Conservation (phyloP, 2,329 filamentous ascomycete species). For the Bertia moriformis region DNA sequence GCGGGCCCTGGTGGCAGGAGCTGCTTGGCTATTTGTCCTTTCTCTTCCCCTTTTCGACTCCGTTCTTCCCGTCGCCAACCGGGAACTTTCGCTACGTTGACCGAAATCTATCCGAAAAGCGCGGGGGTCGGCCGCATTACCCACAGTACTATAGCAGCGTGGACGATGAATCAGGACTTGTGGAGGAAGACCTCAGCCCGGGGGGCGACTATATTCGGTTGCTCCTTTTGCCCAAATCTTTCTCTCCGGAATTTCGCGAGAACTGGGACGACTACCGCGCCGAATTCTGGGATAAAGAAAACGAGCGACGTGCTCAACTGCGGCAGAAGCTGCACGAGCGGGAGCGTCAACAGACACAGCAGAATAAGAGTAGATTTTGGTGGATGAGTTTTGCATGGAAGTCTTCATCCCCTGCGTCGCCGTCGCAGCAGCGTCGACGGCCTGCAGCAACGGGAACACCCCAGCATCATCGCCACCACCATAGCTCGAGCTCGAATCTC, state of each 20-base stretch:
- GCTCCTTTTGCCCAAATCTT: constrained; percentile 48
- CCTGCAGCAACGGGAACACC: neutral
- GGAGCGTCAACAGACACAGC: constrained; percentile 32
- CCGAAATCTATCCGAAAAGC: constrained; percentile 10
- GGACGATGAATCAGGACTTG: constrained; percentile 25
- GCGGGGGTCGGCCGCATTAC: constrained; percentile 1
- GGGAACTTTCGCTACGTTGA: constrained; percentile 37
- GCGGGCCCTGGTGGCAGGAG: constrained; percentile 44
- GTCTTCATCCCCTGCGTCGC: neutral
- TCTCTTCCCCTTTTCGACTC: constrained; percentile 21
- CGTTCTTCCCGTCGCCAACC: constrained; percentile 25
- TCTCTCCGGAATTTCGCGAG: constrained; percentile 50
- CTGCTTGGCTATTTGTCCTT: constrained; percentile 30
- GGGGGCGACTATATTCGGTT: constrained; percentile 50
- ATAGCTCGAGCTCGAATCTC: neutral
- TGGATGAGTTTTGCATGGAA: constrained; percentile 17
- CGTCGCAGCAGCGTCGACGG: neutral
- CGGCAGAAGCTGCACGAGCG: constrained; percentile 32
- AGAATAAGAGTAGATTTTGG: constrained; percentile 39
- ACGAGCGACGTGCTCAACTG: constrained; percentile 41
- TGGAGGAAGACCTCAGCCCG: constrained; percentile 48
- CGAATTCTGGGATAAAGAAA: constrained; percentile 54
- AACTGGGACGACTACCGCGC: constrained; percentile 52
- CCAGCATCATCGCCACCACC: neutral
- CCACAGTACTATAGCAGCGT: constrained; percentile 15